A percentile compares a stretch with the other conserved stretches of the same genome.
Conservation (phyloP, 1,284 basidiomycete genomes). For the Irpex sp. region DNA sequence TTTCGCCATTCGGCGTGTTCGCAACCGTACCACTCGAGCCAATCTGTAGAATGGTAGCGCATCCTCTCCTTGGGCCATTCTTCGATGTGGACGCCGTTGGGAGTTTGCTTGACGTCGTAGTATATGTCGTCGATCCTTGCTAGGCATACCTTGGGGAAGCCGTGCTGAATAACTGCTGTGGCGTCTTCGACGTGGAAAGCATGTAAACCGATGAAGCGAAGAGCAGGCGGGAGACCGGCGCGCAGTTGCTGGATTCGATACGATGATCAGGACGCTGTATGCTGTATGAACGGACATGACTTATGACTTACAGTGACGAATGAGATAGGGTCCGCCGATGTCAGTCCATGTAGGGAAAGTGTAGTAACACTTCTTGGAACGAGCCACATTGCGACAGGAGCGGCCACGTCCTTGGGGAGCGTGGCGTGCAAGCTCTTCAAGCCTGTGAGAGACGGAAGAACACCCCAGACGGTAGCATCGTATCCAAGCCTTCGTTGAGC, state of each 20-base stretch:
- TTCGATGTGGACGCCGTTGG: conserved; percentile 26
- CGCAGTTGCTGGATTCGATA: conserved; percentile 48
- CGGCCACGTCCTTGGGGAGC: conserved; percentile 59
- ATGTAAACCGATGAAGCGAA: conserved; percentile 53
- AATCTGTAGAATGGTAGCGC: conserved; percentile 50
- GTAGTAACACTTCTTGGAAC: conserved; percentile 56
- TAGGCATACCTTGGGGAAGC: conserved; percentile 57
- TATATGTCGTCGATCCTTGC: conserved; percentile 50
- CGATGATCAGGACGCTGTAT: not conserved
- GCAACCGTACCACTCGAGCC: conserved; percentile 51
- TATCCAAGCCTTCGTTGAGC: conserved; percentile 54
- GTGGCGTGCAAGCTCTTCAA: conserved; percentile 54
- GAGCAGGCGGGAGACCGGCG: conserved; percentile 47
- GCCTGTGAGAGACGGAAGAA: conserved; percentile 53
- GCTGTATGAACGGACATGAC: too few relatives aligned
- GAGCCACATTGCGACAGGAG: conserved; percentile 64
- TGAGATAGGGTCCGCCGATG: conserved; percentile 27
- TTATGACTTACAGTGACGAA: conserved; percentile 27
- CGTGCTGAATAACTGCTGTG: conserved; percentile 45
- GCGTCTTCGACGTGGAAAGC: conserved; percentile 45
- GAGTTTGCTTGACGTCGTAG: conserved; percentile 41
- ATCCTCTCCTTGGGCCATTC: conserved; percentile 53
- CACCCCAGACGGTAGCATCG: conserved; percentile 65
- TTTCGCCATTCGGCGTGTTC: conserved; percentile 28
- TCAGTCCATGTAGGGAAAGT: conserved; percentile 45